Percentiles rank a stretch among this genome's conserved stretches.
Conservation (phyloP, 1,139 yeast species). For the Geotrichum aggregatum region DNA sequence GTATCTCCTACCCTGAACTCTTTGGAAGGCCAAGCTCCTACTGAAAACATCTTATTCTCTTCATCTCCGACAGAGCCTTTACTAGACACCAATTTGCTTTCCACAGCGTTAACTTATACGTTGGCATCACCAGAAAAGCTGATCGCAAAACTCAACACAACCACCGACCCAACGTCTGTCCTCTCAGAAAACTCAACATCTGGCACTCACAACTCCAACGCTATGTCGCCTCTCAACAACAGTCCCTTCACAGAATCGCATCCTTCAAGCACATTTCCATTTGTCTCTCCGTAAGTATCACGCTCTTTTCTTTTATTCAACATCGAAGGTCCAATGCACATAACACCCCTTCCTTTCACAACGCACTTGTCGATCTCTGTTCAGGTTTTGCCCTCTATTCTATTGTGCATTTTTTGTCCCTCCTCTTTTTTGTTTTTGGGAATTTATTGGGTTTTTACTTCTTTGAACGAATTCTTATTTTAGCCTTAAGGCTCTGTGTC, state of each 20-base stretch:
- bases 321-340: neutral
- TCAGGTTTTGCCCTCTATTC: neutral
- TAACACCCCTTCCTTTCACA: neutral
- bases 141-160: too few species aligned
- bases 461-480: slow-evolving; percentile 2
- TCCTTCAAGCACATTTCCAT: neutral
- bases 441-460: neutral
- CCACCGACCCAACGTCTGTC: neutral
- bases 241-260: neutral
- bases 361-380: neutral
- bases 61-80: too few species aligned
- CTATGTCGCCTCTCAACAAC: too few species aligned
- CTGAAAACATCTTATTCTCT: too few species aligned
- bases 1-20: slow-evolving; percentile 4
- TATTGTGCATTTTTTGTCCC: neutral
- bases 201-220: neutral
- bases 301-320: neutral
- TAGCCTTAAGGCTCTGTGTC: neutral
- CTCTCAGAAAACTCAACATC: neutral
- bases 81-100: too few species aligned
- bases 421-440: neutral
- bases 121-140: neutral
- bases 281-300: neutral
- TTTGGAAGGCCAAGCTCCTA: neutral
- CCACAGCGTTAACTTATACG: too few species aligned